Evolutionary conservation across 306 rosid species (phyloP).

Genomic region (Morella rubra): DNA sequence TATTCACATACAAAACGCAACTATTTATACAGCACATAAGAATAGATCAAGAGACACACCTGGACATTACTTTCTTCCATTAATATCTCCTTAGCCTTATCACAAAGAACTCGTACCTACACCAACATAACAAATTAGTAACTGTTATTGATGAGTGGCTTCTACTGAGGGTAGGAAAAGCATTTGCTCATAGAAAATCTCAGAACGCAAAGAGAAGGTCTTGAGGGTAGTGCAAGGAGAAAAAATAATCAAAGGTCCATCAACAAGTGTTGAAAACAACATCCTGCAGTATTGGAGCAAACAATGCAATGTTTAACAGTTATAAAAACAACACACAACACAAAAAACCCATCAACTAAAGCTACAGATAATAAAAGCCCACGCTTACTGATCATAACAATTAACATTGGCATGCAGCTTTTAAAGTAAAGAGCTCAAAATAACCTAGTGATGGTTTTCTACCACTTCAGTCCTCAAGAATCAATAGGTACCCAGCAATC

Average conservation of each 20-base stretch:
- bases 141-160: constrained; percentile 12
- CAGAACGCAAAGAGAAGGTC: neutral
- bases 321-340: neutral
- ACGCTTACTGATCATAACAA: neutral
- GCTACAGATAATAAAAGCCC: neutral
- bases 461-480: neutral
- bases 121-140: constrained; percentile 8
- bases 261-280: neutral
- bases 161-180: constrained; percentile 6
- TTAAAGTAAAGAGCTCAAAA: neutral
- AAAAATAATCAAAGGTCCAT: neutral
- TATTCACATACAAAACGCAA: neutral
- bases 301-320: neutral
- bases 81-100: constrained; percentile 90
- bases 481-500: neutral
- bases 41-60: constrained; percentile 41
- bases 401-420: neutral
- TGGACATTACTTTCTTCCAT: constrained; percentile 99
- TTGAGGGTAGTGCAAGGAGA: neutral
- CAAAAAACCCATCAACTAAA: neutral
- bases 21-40: neutral
- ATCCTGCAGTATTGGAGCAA: neutral
- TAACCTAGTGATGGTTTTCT: neutral
- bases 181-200: neutral
- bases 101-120: constrained; percentile 83